Evolutionary conservation across 2,329 filamentous ascomycete species (phyloP).

Genomic region (Pseudocercospora pini-densiflorae): DNA sequence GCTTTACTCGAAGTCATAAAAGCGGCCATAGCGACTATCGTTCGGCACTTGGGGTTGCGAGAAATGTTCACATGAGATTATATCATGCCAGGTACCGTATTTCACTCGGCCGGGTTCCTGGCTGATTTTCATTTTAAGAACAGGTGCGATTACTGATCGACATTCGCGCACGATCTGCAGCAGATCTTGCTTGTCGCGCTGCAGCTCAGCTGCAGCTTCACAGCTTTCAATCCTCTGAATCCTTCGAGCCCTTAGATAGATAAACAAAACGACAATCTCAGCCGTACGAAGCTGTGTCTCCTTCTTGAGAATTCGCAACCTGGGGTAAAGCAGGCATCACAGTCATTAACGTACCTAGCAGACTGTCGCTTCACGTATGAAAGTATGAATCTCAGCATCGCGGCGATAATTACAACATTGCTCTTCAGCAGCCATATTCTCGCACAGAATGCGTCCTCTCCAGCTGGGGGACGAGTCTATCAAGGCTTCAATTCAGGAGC

Average conservation of each 20-base stretch:
- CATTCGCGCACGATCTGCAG: neutral
- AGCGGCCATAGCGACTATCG: too few species aligned
- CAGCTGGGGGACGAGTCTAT: conserved; percentile 45
- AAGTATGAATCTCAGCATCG: neutral
- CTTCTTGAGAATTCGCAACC: neutral
- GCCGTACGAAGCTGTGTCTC: neutral
- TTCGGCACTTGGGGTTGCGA: too few species aligned
- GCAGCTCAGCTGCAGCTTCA: neutral
- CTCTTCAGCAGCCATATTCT: conserved; percentile 11
- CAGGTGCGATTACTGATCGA: neutral
- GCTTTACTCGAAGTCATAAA: too few species aligned
- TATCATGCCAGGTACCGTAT: neutral
- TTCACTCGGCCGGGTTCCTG: neutral
- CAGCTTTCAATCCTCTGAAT: neutral
- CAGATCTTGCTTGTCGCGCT: neutral
- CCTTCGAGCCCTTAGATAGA: neutral
- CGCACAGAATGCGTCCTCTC: conserved; percentile 12
- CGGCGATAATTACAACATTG: neutral
- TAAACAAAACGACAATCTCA: neutral
- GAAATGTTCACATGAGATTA: too few species aligned
- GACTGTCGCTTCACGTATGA: neutral
- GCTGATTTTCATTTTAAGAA: neutral
- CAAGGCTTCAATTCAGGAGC: conserved; percentile 73
- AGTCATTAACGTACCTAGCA: neutral
- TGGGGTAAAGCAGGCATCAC: neutral